A percentile compares a stretch with the other conserved stretches of the same genome.
Conservation (phyloP, 805 yeast species). For the Vanderwaltozyma tropicalis region DNA sequence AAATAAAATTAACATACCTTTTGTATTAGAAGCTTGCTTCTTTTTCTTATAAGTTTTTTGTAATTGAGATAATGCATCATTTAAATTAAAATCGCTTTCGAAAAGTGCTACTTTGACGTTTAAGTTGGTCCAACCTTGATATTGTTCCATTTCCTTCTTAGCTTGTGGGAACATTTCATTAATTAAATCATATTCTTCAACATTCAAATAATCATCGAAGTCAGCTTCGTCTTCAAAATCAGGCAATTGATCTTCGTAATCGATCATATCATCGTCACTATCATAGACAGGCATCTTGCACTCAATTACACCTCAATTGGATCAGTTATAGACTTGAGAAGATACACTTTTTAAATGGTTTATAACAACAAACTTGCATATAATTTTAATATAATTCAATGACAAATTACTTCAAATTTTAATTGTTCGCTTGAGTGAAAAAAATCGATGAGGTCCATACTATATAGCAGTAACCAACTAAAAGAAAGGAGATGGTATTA, state of each 20-base stretch:
- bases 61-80: constrained; percentile 35
- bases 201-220: constrained; percentile 29
- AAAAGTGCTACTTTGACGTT: constrained; percentile 44
- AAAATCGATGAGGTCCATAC: too few species aligned
- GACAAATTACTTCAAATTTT: too few species aligned
- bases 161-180: constrained; percentile 37
- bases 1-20: constrained; percentile 36
- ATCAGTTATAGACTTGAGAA: too few species aligned
- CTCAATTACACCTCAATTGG: too few species aligned
- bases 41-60: constrained; percentile 21
- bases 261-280: constrained; percentile 19
- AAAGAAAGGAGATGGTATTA: too few species aligned
- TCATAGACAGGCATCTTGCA: constrained; percentile 12
- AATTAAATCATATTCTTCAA: constrained; percentile 32
- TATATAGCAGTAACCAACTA: too few species aligned
- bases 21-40: constrained; percentile 18
- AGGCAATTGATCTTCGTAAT: constrained; percentile 26
- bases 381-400: too few species aligned
- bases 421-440: too few species aligned
- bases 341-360: too few species aligned
- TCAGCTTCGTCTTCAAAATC: constrained; percentile 32
- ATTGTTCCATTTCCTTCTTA: constrained; percentile 31
- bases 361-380: too few species aligned
- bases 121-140: constrained; percentile 33
- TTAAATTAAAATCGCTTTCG: constrained; percentile 40